Evolutionary conservation across 208 protist genomes (phyloP), one percentile per base, ranked within the genome.

Genomic region (Wallacemonas sp.): DNA sequence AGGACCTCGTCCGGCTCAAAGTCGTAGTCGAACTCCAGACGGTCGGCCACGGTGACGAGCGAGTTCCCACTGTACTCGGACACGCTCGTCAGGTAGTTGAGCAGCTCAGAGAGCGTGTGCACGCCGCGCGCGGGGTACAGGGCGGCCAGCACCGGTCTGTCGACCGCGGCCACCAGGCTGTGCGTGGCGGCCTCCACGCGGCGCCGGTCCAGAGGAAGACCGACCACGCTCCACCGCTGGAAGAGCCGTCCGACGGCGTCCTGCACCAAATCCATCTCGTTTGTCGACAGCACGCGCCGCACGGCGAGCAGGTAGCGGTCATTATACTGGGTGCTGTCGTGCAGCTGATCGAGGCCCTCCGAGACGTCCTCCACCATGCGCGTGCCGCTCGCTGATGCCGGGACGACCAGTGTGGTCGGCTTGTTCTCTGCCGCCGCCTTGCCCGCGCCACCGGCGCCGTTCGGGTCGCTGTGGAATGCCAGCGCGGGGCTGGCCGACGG

Each of bases 91-190:
- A 91, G 65, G 71, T 96, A 96, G 61, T 87, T 79, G 29, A 86
- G 79, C 44, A 96, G 67, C 55, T 91, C 86, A 2, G 65, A 67
- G 50, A 91, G 74, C 45, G 62, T 82, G 23, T 62, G 42, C 33
- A 96, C 89, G 31, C 91, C 91, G 31, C 70, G 55, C 8, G 75
- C 63, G 45, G 82, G 91, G 77, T 93, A 96, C 26, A 96, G 70
- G 2, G 87, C 86, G 8, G 75, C 44, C 22, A 96, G 64, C 26
- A 96, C 78, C 14, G 81, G 86, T 50, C 74, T 42, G 32, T 90
- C 84, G 39, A 72, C 57, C 18, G 73, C 69, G 23, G 72, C 48
- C n/a, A 96, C 84, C 26, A 91, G 72, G 29, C 45, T 59, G 62
- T 50, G 20, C 68, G 77, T 76, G 42, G 82, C 87, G 10, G 44